Evolutionary conservation across 768 basidiomycete species (phyloP).

Genomic region (Lactarius akahatsu): DNA sequence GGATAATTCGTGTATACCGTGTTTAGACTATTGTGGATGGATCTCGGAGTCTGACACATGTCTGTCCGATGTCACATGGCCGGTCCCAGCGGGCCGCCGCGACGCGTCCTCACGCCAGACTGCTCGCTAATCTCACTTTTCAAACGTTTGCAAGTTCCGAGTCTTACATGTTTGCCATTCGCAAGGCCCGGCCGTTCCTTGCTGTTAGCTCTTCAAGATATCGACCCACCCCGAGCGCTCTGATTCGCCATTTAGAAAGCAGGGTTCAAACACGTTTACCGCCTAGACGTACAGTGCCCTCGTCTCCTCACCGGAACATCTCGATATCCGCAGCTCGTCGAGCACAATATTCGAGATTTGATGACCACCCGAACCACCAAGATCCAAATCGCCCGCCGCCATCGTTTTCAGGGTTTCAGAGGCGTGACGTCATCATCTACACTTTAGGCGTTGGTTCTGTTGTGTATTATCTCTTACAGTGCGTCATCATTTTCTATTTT

Average conservation of each 20-base stretch:
- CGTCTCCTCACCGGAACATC: not conserved
- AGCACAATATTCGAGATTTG: slow-evolving; percentile 26
- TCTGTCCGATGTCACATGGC: not conserved
- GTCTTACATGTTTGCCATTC: not conserved
- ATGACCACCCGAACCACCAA: slow-evolving; percentile 16
- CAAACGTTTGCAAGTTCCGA: not conserved
- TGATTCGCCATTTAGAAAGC: slow-evolving; percentile 2
- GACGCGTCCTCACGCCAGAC: not conserved
- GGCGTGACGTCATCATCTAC: slow-evolving; percentile 27
- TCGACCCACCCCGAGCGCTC: not conserved
- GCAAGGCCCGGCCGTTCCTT: not conserved
- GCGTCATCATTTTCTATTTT: slow-evolving; percentile 26
- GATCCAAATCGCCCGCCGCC: not conserved
- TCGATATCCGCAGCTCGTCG: slow-evolving; percentile 9
- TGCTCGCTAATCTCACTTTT: no score
- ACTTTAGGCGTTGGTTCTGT: slow-evolving; percentile 23
- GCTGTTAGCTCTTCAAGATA: not conserved
- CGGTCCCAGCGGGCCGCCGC: not conserved
- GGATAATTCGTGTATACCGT: no score
- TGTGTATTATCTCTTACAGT: slow-evolving; percentile 37
- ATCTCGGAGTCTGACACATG: not conserved
- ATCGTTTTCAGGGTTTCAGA: not conserved
- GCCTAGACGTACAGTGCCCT: not conserved
- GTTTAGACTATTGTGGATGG: not conserved
- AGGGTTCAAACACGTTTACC: not conserved